phyloP scores from a whole-genome alignment of 495 filamentous ascomycete species.

The Xanthoparmelia taractica region DNA sequence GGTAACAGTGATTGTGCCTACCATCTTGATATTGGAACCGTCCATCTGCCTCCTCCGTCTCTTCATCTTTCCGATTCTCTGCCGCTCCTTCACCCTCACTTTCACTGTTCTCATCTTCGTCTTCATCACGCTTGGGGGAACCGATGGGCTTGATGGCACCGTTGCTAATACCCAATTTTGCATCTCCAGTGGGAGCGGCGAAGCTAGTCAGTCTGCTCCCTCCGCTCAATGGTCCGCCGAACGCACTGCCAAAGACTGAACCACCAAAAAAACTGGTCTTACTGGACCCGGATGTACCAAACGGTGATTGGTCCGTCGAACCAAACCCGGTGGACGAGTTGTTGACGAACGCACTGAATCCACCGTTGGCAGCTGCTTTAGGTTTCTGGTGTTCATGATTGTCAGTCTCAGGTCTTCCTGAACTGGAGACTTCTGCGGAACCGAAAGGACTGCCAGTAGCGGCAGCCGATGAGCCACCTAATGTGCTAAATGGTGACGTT shows the following conservation, averaged over 20 bases:
- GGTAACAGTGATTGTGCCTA: conserved; percentile 33
- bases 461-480: conserved; percentile 35
- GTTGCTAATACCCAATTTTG: conserved; percentile 45
- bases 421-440: neutral
- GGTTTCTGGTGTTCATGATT: neutral
- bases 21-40: conserved; percentile 60
- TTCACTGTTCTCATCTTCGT: conserved; percentile 43
- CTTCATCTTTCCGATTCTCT: conserved; percentile 32
- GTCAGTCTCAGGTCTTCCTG: neutral
- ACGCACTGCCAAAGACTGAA: conserved; percentile 43
- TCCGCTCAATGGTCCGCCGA: conserved; percentile 47
- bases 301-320: conserved; percentile 27
- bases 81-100: conserved; percentile 41
- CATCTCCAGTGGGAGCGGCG: conserved; percentile 52
- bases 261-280: conserved; percentile 35
- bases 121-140: conserved; percentile 53
- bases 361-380: conserved; percentile 20
- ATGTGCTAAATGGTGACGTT: conserved; percentile 49
- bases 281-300: conserved; percentile 27
- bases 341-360: conserved; percentile 8
- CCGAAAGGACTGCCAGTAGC: conserved; percentile 11
- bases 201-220: conserved; percentile 55
- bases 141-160: conserved; percentile 63
- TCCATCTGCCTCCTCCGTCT: conserved; percentile 49
- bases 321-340: conserved; percentile 31